Evolutionary conservation across 2,329 filamentous ascomycete species (phyloP).

Genomic region (Chaetothyriales sp.): DNA sequence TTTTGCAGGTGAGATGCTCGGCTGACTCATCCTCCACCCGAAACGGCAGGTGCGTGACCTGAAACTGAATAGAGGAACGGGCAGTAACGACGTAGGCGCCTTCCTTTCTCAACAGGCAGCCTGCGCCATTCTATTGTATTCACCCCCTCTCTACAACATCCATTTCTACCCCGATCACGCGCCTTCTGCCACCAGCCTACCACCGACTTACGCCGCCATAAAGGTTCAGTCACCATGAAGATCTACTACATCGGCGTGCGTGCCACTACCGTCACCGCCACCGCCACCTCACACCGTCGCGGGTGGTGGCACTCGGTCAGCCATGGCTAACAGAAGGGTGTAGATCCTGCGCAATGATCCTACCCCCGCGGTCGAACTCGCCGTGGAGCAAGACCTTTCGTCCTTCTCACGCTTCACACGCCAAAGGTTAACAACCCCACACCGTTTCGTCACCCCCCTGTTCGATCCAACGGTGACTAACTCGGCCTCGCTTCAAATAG

Average conservation of each 20-base stretch:
- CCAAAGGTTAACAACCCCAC: conserved; percentile 40
- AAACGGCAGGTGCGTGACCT: too few species aligned
- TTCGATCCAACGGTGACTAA: neutral
- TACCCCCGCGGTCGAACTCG: conserved; percentile 62
- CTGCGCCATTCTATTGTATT: neutral
- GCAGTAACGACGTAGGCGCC: neutral
- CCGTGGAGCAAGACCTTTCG: conserved; percentile 60
- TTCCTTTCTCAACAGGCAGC: neutral
- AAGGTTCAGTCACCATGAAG: conserved; percentile 17
- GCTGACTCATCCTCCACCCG: too few species aligned
- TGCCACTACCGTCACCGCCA: neutral
- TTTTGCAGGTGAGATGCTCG: too few species aligned
- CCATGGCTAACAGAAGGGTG: neutral
- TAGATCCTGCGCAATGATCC: conserved; percentile 69
- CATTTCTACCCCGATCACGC: neutral
- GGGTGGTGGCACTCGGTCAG: neutral
- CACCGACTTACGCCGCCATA: neutral
- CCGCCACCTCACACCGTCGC: too few species aligned
- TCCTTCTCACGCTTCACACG: conserved; percentile 69
- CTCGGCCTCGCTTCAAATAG: conserved; percentile 19
- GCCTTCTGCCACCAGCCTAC: neutral
- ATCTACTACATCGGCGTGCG: conserved; percentile 23
- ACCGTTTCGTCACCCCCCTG: neutral
- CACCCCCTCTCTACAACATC: neutral
- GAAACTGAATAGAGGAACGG: neutral